phyloP scores from a whole-genome alignment of 2,329 filamentous ascomycete genomes.

The Zymoseptoria ardabiliae region DNA sequence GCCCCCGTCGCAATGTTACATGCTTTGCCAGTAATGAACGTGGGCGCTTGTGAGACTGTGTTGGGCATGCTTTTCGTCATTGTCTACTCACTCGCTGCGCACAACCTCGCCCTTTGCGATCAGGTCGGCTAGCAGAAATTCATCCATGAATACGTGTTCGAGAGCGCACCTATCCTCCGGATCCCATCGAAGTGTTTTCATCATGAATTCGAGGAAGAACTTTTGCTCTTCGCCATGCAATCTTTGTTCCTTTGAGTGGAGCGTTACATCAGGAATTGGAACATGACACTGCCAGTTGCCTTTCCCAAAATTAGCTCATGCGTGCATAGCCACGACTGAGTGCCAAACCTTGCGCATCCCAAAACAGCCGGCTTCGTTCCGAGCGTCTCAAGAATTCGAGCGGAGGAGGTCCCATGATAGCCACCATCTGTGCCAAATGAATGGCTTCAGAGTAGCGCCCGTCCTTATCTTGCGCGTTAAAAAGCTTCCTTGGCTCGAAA shows the following conservation, averaged over 20 bases:
- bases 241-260: constrained; percentile 22
- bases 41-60: too few relatives aligned
- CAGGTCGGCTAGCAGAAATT: constrained; percentile 22
- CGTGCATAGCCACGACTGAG: not conserved
- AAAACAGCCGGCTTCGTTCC: not conserved
- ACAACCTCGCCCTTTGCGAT: constrained; percentile 16
- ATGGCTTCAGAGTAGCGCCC: constrained; percentile 21
- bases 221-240: constrained; percentile 26
- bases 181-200: constrained; percentile 34
- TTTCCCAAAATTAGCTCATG: constrained; percentile 2
- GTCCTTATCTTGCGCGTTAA: constrained; percentile 19
- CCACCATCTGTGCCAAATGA: constrained; percentile 23
- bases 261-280: constrained; percentile 23
- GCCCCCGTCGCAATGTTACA: too few relatives aligned
- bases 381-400: constrained; percentile 9
- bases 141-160: constrained; percentile 17
- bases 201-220: constrained; percentile 27
- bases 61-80: too few relatives aligned
- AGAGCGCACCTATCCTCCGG: constrained; percentile 19
- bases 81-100: too few relatives aligned
- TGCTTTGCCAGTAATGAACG: too few relatives aligned
- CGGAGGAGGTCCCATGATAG: constrained; percentile 18
- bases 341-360: not conserved
- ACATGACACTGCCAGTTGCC: constrained; percentile 26
- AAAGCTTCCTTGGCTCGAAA: constrained; percentile 30